A percentile compares a stretch with the other conserved stretches of the same genome.
Conservation (phyloP, 148 eudicot genomes). For the Rheum nobile region DNA sequence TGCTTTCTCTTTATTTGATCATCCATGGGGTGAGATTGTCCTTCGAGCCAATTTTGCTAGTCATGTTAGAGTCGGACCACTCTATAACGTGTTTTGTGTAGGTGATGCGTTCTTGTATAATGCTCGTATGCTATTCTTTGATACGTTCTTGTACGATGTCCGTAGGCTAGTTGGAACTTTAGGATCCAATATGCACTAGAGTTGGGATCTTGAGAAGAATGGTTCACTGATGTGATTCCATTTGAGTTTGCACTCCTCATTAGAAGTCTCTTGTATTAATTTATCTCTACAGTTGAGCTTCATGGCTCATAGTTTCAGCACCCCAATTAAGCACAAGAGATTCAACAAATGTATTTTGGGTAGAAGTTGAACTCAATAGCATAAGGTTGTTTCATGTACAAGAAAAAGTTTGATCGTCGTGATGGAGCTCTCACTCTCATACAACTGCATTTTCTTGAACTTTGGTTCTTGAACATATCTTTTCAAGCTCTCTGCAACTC, state of each 20-base stretch:
- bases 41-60: too few relatives aligned
- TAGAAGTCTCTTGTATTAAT: neutral
- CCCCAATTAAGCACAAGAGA: neutral
- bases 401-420: neutral
- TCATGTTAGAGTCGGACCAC: too few relatives aligned
- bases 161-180: too few relatives aligned
- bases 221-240: neutral
- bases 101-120: too few relatives aligned
- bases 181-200: too few relatives aligned
- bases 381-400: neutral
- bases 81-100: too few relatives aligned
- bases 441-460: neutral
- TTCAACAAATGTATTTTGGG: neutral
- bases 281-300: neutral
- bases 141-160: too few relatives aligned
- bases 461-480: conserved; percentile 3
- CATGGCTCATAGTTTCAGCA: neutral
- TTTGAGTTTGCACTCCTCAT: neutral
- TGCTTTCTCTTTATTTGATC: too few relatives aligned
- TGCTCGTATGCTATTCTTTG: too few relatives aligned
- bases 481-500: neutral
- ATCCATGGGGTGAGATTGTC: too few relatives aligned
- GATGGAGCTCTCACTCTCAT: neutral
- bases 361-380: neutral
- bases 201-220: neutral